Evolutionary conservation across 352 stramenopile species (phyloP).

Genomic region (Phytophthora cactorum): DNA sequence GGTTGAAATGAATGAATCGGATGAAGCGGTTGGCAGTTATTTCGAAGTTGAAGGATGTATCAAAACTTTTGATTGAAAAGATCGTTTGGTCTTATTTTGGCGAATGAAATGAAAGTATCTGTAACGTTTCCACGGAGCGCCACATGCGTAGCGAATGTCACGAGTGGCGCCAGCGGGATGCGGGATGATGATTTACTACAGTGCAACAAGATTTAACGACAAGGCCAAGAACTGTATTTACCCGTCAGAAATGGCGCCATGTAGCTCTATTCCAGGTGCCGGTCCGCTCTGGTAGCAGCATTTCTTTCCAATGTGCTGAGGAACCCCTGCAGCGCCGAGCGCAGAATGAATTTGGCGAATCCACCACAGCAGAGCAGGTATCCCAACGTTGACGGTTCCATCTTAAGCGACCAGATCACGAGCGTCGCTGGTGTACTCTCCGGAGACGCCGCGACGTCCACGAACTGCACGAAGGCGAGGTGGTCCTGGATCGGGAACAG

Average conservation of each 20-base stretch:
- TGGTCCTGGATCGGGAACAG: constrained; percentile 58
- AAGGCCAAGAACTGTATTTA: constrained; percentile 4
- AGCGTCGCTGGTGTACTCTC: constrained; percentile 49
- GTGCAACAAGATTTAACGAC: background rate
- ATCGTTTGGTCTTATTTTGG: background rate
- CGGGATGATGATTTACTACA: background rate
- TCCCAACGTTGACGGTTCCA: constrained; percentile 40
- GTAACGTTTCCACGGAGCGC: background rate
- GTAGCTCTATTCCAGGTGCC: constrained; percentile 29
- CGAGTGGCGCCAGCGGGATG: background rate
- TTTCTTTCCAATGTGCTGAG: constrained; percentile 33
- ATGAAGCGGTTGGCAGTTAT: background rate
- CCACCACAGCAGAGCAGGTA: constrained; percentile 59
- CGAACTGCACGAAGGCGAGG: constrained; percentile 70
- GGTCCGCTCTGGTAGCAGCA: constrained; percentile 16
- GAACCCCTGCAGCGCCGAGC: constrained; percentile 38
- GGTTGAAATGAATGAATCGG: background rate
- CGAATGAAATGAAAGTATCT: constrained; percentile 25
- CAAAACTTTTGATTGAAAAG: too few species aligned
- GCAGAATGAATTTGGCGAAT: constrained; percentile 44
- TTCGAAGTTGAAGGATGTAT: background rate
- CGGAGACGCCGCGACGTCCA: constrained; percentile 49
- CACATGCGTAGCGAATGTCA: background rate
- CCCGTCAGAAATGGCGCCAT: background rate
- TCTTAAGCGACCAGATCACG: constrained; percentile 61